These are phyloP conservation scores for Singerocomus inundabilis DNA, from an alignment of 1,284 basidiomycete species.

Conservation along the genomic window DNA sequence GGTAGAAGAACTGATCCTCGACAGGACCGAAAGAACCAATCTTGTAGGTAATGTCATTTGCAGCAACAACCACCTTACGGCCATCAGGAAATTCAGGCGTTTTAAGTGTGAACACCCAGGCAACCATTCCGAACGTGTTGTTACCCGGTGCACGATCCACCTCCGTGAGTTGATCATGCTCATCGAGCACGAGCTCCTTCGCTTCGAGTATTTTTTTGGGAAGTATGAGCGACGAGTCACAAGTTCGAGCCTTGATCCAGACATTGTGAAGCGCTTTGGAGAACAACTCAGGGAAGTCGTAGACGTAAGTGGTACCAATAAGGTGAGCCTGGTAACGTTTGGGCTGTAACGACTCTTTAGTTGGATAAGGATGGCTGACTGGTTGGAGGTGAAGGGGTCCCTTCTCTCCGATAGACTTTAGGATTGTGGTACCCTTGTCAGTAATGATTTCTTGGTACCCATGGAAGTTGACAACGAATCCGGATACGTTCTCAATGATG, in stretches of 20 bases:
- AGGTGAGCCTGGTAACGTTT: conserved; percentile 99
- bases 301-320: conserved; percentile 97
- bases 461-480: conserved; percentile 98
- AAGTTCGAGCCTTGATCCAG: conserved; percentile 76
- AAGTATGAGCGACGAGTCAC: conserved; percentile 64
- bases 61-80: conserved; percentile 85
- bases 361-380: conserved; percentile 89
- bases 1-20: conserved; percentile 97
- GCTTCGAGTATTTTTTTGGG: conserved; percentile 83
- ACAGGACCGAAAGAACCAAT: conserved; percentile 97
- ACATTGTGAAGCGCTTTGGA: conserved; percentile 93
- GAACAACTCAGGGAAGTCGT: conserved; percentile 99
- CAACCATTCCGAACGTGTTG: conserved; percentile 98
- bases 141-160: conserved; percentile 91
- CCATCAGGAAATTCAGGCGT: conserved; percentile 95
- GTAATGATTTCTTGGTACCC: conserved; percentile 99
- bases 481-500: conserved; percentile 97
- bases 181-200: conserved; percentile 91
- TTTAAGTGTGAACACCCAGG: conserved; percentile 91
- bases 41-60: conserved; percentile 99
- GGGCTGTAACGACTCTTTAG: conserved; percentile 98
- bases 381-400: conserved; percentile 93
- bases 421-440: conserved; percentile 90
- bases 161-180: conserved; percentile 87
- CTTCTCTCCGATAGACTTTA: conserved; percentile 95